These are phyloP conservation scores for Lachnellula arida DNA, from an alignment of 2,329 filamentous ascomycete genomes.

Conservation along the genomic window DNA sequence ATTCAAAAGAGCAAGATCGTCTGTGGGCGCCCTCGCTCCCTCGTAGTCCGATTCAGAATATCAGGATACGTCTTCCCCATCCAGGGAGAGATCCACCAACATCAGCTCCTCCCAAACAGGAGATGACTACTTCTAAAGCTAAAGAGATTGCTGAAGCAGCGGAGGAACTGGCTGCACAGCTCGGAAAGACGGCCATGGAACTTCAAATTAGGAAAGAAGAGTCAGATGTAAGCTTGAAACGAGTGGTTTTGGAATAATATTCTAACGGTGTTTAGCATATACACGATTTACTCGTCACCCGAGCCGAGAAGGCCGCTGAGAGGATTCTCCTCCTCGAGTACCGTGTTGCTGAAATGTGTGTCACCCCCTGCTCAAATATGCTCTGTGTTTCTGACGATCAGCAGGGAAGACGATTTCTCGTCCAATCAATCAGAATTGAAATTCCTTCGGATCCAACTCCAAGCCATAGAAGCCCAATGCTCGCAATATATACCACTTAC, in stretches of 20 bases:
- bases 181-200: slow-evolving; percentile 46
- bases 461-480: slow-evolving; percentile 57
- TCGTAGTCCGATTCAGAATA: slow-evolving; percentile 18
- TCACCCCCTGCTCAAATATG: slow-evolving; percentile 23
- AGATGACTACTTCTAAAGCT: slow-evolving; percentile 30
- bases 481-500: slow-evolving; percentile 42
- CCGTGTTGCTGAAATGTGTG: slow-evolving; percentile 53
- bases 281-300: slow-evolving; percentile 53
- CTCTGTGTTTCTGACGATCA: slow-evolving; percentile 2
- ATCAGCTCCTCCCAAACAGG: not conserved
- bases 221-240: slow-evolving; percentile 43
- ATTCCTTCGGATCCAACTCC: slow-evolving; percentile 57
- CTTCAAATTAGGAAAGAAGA: slow-evolving; percentile 55
- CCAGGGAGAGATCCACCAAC: not conserved
- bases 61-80: slow-evolving; percentile 17
- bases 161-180: slow-evolving; percentile 45
- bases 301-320: slow-evolving; percentile 52
- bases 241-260: not conserved
- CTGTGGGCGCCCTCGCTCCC: slow-evolving; percentile 26
- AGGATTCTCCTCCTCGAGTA: slow-evolving; percentile 57
- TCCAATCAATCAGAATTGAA: slow-evolving; percentile 56
- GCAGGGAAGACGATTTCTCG: slow-evolving; percentile 50
- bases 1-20: slow-evolving; percentile 12
- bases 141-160: slow-evolving; percentile 35
- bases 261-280: slow-evolving; percentile 45